Percentiles rank a stretch among this genome's conserved stretches.
Conservation (phyloP, 345 rosid species). For the Syzygium grande region DNA sequence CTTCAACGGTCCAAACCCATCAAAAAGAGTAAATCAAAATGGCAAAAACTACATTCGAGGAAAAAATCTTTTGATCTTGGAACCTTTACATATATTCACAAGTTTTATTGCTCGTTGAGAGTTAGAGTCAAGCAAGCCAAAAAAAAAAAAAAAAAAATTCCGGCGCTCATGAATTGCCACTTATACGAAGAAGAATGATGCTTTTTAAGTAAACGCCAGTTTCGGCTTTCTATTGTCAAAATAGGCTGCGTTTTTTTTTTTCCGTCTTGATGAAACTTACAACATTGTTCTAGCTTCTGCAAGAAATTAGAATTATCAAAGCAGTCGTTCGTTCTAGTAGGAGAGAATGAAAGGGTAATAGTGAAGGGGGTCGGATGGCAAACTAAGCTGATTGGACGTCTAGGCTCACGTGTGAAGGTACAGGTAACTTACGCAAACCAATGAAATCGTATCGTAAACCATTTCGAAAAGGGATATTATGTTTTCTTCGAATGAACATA, state of each 20-base stretch:
- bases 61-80: not conserved
- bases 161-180: not conserved
- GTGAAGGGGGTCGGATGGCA: not conserved
- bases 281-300: not conserved
- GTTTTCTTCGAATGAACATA: too few species aligned
- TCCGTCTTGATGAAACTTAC: not conserved
- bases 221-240: not conserved
- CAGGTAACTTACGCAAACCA: not conserved
- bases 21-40: not conserved
- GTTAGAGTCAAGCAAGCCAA: too few species aligned
- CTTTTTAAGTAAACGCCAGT: not conserved
- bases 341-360: not conserved
- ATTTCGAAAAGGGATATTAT: too few species aligned
- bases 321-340: not conserved
- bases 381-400: not conserved
- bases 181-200: not conserved
- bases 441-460: not conserved
- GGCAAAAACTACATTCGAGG: not conserved
- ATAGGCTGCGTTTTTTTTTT: not conserved
- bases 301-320: not conserved
- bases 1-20: not conserved
- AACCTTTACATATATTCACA: not conserved
- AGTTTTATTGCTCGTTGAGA: not conserved
- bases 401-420: not conserved
- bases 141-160: too few species aligned